Evolutionary conservation across 2,329 filamentous ascomycete species (phyloP), one percentile per base, ranked within the genome.

Genomic region (Raffaelea albimanens): DNA sequence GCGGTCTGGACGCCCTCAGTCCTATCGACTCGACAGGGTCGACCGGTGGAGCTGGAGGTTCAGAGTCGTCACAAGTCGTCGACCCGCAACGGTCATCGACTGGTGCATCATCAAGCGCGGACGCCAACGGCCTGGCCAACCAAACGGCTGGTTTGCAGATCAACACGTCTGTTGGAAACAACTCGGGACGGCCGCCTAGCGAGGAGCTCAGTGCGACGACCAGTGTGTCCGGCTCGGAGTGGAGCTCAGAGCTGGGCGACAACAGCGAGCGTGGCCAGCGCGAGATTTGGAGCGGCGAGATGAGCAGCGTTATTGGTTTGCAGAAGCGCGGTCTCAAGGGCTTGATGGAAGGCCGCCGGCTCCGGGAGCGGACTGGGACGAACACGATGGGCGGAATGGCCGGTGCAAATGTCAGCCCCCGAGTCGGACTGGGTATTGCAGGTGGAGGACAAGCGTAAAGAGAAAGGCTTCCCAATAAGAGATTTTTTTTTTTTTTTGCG

Each of bases 311-410:
- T 3, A 95, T 98, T 56, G 93, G 93, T 0, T 63, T 98, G 54
- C 93, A 98, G 70, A 98, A 98, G 70, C 76, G 93, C 46, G 93
- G 93, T 0, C 65, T 98, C 33, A 75, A 91, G 50, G 93, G 93
- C 0, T 65, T 98, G 55, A 97, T 98, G 93, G 93, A 97, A 64
- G 91, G 91, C 3, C 73, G 91, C 40, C 75, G 91, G 51, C 82
- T 96, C 71, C 73, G 90, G 40, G 88, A 95, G 63, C 72, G 87
- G 53, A 74, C 71, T 3, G 73, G 73, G 10, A 75, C 71, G 20
- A 55, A 52, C 34, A 46, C 44, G 7, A 18, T n/a, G 8, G 41
- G 25, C 13, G 21, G 41, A 16, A 16, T 7, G 9, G 21, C 16
- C 7, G 16, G n/a, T 5, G 21, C 40, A 7, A 34, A 40, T 3